Evolutionary conservation across 345 rosid species (phyloP).

Genomic region (Eucalyptus sp.): DNA sequence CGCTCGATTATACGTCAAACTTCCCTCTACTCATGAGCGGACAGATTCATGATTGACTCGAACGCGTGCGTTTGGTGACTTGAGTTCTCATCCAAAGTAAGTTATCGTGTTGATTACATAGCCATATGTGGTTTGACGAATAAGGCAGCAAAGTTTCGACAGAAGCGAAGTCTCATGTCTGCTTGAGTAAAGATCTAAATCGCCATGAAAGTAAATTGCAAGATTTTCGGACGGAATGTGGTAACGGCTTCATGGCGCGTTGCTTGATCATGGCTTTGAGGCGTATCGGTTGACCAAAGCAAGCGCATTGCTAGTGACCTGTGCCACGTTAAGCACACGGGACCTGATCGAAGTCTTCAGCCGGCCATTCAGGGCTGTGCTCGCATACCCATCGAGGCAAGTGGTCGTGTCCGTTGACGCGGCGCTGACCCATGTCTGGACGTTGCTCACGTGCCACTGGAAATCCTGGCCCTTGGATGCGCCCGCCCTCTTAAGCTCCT

Average conservation of each 20-base stretch:
- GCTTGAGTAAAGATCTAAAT: background rate
- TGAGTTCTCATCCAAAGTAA: background rate
- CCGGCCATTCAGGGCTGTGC: constrained; percentile 51
- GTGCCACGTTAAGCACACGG: constrained; percentile 38
- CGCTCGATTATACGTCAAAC: background rate
- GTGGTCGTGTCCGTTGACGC: constrained; percentile 81
- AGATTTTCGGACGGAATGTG: background rate
- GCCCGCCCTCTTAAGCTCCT: constrained; percentile 45
- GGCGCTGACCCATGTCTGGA: constrained; percentile 91
- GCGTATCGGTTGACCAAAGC: constrained; percentile 2
- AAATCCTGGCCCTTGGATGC: constrained; percentile 32
- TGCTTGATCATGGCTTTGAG: background rate
- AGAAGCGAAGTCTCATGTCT: background rate
- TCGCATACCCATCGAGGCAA: constrained; percentile 74
- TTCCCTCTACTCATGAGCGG: background rate
- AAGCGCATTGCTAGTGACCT: constrained; percentile 1
- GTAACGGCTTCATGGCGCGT: background rate
- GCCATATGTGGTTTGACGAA: background rate
- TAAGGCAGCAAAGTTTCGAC: background rate
- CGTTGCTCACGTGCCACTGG: constrained; percentile 64
- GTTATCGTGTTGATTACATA: background rate
- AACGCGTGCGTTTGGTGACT: background rate
- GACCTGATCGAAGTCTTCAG: constrained; percentile 46
- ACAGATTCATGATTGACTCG: background rate
- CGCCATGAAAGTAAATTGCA: background rate